Evolutionary conservation across 164 flowering plant genomes (phyloP), one percentile per base, ranked within the genome.

Genomic region (Cinnamomum chago): DNA sequence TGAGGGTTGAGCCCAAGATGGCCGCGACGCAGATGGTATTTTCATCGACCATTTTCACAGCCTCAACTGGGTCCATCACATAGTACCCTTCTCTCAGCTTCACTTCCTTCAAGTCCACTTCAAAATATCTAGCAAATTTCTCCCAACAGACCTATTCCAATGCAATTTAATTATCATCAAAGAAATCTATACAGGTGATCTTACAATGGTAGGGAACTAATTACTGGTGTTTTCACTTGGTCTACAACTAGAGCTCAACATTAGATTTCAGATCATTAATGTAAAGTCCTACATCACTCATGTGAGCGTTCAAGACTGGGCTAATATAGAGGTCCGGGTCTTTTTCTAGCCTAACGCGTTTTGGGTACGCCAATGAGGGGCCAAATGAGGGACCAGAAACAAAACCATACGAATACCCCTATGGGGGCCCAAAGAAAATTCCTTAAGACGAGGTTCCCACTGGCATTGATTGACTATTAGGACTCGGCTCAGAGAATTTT

Each of bases 21-120:
- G 71, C 78, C 1, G 75, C 71, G 1, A 76, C 71, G 28, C 78
- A 76, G 17, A 76, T 76, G 17, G 78, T 76, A 23, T 76, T 76
- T 68, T 76, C 78, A 12, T 76, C 78, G 5, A 76, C 78, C 78
- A 76, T 65, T 28, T 76, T 67, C 64, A 76, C 78, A 15, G 78
- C 78, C 62, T 76, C 51, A 17, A 64, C 70, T 1, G 78, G 78
- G 35, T 76, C 78, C 78, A 76, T 76, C 65, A 76, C 71, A 50
- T 76, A 76, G 55, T 27, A 76, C 2, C 73, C 78, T 65, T 76
- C 78, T 18, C 73, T 76, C 18, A 76, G 71, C 70, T 76, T 76
- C 75, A 76, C 78, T 22, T 76, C 78, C 65, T 72, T 76, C 30
- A 76, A 18, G 50, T 76, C 78, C 15, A 76, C 78, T 12, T 76